Conservation (phyloP, 768 basidiomycete genomes). For the Phanerochaete sordida region DNA sequence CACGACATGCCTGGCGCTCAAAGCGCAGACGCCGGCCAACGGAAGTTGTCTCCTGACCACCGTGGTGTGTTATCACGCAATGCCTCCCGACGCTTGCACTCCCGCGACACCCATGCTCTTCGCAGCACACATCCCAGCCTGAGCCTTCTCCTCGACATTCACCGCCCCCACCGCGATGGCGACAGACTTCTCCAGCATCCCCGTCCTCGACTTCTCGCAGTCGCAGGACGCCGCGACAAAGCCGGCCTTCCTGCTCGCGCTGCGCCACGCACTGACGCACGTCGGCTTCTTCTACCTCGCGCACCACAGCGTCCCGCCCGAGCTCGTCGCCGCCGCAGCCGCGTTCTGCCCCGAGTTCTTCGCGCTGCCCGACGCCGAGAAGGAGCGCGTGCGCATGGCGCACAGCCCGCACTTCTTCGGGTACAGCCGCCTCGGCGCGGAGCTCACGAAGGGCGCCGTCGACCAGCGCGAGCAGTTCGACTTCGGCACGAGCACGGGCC, state of each 20-base stretch:
- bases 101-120: not conserved
- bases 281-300: slow-evolving; percentile 82
- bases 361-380: slow-evolving; percentile 67
- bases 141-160: not conserved
- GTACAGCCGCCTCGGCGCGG: slow-evolving; percentile 68
- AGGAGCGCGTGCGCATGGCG: slow-evolving; percentile 65
- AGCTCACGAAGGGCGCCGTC: slow-evolving; percentile 72
- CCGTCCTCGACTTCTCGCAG: slow-evolving; percentile 66
- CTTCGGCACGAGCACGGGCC: slow-evolving; percentile 57
- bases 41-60: not conserved
- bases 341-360: slow-evolving; percentile 68
- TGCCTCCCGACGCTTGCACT: not conserved
- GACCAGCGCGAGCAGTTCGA: slow-evolving; percentile 84
- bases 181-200: slow-evolving; percentile 55
- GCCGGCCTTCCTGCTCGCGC: slow-evolving; percentile 56
- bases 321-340: slow-evolving; percentile 46
- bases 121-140: not conserved
- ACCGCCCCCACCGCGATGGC: slow-evolving; percentile 7
- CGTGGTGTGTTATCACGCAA: not conserved
- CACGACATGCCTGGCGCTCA: no score
- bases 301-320: slow-evolving; percentile 52
- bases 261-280: slow-evolving; percentile 70
- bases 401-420: slow-evolving; percentile 80
- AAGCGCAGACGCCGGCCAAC: no score
- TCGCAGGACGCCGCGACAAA: slow-evolving; percentile 36